Percentiles rank a stretch among this genome's conserved stretches.
These are phyloP conservation scores for Colletotrichum sp. DNA, from an alignment of 2,329 filamentous ascomycete species.

Conservation along the genomic window DNA sequence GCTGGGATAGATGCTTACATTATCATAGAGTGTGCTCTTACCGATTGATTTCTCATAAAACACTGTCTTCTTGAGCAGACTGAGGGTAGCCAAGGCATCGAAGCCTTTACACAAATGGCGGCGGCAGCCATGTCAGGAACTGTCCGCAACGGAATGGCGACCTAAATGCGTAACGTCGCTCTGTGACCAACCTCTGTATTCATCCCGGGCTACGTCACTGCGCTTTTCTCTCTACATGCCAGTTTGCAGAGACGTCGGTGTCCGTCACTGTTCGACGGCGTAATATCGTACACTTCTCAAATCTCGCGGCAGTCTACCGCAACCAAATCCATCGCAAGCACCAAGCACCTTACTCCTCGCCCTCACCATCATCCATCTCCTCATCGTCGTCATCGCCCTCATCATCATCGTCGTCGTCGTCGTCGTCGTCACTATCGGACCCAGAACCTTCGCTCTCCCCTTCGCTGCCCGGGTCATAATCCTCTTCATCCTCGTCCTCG, in stretches of 20 bases:
- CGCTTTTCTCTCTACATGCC: background rate
- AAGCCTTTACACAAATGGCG: background rate
- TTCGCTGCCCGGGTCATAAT: constrained; percentile 68
- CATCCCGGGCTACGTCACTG: background rate
- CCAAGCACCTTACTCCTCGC: background rate
- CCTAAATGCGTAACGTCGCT: background rate
- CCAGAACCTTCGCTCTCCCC: constrained; percentile 64
- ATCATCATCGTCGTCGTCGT: constrained; percentile 44
- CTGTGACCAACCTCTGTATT: background rate
- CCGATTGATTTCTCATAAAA: background rate
- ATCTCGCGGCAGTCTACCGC: background rate
- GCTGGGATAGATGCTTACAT: background rate
- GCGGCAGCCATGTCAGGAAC: accelerated
- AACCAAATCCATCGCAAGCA: background rate
- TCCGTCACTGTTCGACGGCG: background rate
- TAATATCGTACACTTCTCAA: background rate
- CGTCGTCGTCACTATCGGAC: constrained; percentile 53
- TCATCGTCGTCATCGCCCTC: constrained; percentile 37
- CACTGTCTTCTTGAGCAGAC: accelerated
- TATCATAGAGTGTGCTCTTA: accelerated
- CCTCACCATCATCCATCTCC: constrained; percentile 8
- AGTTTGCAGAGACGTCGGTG: background rate
- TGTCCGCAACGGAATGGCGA: background rate
- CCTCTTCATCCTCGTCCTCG: constrained; percentile 69
- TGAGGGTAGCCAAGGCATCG: accelerated